phyloP scores from a whole-genome alignment of 2,329 filamentous ascomycete species.

The Botryotinia narcissicola region DNA sequence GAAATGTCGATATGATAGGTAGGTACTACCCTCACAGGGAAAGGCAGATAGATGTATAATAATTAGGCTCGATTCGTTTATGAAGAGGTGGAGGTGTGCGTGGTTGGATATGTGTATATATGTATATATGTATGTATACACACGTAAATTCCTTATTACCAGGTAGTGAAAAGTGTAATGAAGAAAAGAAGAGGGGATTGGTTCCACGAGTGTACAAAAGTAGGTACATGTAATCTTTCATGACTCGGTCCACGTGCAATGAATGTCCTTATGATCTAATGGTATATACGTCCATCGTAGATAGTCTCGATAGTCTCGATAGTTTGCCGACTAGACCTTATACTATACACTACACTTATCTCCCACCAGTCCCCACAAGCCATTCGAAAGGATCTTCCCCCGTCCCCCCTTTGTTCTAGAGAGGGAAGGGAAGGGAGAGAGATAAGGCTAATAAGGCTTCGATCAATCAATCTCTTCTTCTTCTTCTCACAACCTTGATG shows the following conservation, averaged over 20 bases:
- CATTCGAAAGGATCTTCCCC: neutral
- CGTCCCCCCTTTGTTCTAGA: conserved; percentile 3
- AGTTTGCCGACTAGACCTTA: neutral
- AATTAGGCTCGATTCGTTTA: no score
- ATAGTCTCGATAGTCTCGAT: neutral
- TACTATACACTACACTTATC: neutral
- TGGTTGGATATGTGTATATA: no score
- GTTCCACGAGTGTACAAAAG: neutral
- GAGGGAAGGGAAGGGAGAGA: neutral
- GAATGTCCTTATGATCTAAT: neutral
- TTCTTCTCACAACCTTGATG: conserved; percentile 1
- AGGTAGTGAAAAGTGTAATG: neutral
- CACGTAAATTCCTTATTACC: neutral
- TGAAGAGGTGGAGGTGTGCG: no score
- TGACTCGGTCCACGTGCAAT: conserved; percentile 2
- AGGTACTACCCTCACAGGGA: neutral
- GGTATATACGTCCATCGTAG: neutral
- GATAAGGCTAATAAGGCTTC: neutral
- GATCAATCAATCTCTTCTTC: neutral
- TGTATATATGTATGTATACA: neutral
- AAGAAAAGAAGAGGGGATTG: neutral
- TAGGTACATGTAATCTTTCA: neutral
- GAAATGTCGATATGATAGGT: neutral
- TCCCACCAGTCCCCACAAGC: conserved; percentile 8
- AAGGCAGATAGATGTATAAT: neutral